A percentile compares a stretch with the other conserved stretches of the same genome.
These are phyloP conservation scores for Thalassiosira profunda DNA, from an alignment of 108 stramenopile genomes.

Conservation along the genomic window DNA sequence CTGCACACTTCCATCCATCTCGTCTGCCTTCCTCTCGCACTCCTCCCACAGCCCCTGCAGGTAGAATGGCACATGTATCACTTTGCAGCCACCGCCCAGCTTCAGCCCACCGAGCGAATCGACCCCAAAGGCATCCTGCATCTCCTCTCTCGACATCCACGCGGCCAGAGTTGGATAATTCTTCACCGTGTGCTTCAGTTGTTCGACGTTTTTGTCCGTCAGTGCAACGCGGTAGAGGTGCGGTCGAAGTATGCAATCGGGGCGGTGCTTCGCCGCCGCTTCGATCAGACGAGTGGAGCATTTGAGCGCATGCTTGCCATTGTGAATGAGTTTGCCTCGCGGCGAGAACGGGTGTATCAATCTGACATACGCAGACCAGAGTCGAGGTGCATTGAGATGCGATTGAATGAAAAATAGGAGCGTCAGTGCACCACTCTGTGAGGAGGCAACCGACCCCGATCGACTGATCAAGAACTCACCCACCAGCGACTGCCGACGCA, in stretches of 20 bases:
- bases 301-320: slow-evolving; percentile 72
- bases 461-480: slow-evolving; percentile 77
- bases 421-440: background rate
- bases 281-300: slow-evolving; percentile 57
- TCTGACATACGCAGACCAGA: too few species aligned
- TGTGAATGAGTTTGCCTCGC: slow-evolving; percentile 75
- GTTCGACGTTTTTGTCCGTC: slow-evolving; percentile 44
- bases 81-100: slow-evolving; percentile 68
- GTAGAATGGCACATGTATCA: slow-evolving; percentile 80
- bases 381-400: background rate
- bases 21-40: slow-evolving; percentile 31
- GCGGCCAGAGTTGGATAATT: slow-evolving; percentile 42
- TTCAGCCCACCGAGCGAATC: slow-evolving; percentile 62
- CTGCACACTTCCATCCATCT: slow-evolving; percentile 11
- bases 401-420: background rate
- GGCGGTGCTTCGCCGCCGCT: slow-evolving; percentile 35
- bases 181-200: slow-evolving; percentile 40
- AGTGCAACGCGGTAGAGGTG: slow-evolving; percentile 76
- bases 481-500: slow-evolving; percentile 88
- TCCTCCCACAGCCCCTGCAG: slow-evolving; percentile 68
- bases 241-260: slow-evolving; percentile 53
- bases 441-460: too few species aligned
- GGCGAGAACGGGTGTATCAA: slow-evolving; percentile 86
- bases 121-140: slow-evolving; percentile 27
- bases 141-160: slow-evolving; percentile 61